Conservation (phyloP, 306 rosid genomes). For the Medicago lupulina region DNA sequence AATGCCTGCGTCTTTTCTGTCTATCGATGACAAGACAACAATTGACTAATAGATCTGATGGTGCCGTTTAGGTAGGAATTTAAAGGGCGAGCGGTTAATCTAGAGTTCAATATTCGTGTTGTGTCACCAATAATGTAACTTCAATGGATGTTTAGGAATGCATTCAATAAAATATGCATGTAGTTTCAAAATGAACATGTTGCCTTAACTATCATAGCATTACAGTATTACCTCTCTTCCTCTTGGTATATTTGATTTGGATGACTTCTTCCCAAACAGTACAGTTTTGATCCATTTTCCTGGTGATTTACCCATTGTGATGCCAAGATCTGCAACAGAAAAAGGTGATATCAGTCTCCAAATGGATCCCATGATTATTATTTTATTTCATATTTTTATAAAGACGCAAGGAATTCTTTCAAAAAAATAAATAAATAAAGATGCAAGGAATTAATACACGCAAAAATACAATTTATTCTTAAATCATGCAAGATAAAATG, state of each 20-base stretch:
- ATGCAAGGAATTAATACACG: neutral
- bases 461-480: slow-evolving; percentile 18
- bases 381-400: neutral
- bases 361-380: slow-evolving; percentile 20
- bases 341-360: slow-evolving; percentile 30
- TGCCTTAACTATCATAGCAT: slow-evolving; percentile 12
- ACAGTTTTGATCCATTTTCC: slow-evolving; percentile 95
- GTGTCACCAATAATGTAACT: neutral
- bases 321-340: slow-evolving; percentile 48
- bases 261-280: slow-evolving; percentile 84
- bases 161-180: neutral
- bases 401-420: neutral
- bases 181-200: neutral
- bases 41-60: neutral
- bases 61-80: slow-evolving; percentile 4
- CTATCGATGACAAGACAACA: slow-evolving; percentile 12
- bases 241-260: slow-evolving; percentile 69
- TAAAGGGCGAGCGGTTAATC: slow-evolving; percentile 18
- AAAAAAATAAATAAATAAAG: too few relatives aligned
- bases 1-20: slow-evolving; percentile 15
- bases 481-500: slow-evolving; percentile 29
- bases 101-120: slow-evolving; percentile 8
- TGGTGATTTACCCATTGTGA: slow-evolving; percentile 92
- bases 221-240: slow-evolving; percentile 65
- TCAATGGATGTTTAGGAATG: slow-evolving; percentile 16